Evolutionary conservation across 345 rosid species (phyloP), one percentile per base, ranked within the genome.

Genomic region (Ceriops tagal): DNA sequence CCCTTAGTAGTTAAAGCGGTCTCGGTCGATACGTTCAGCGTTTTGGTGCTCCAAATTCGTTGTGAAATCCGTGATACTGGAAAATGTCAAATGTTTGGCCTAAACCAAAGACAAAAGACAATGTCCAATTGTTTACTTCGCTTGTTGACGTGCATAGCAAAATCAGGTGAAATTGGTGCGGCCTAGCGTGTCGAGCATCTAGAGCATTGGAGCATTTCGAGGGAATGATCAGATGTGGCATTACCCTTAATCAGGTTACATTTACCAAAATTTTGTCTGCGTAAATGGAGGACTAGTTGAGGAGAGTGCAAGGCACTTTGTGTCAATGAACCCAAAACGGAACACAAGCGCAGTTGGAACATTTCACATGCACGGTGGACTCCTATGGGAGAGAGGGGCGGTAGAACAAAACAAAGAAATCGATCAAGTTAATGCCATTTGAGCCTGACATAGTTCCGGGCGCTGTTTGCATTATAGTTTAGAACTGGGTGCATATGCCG

Each of bases 361-460:
- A 88, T 81, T 88, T 81, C 64, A 85, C 86, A 37, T 86, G 89
- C 74, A 88, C 79, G 87, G 83, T 86, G 57, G 85, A 88, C 71
- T 67, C 79, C 7, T 81, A 83, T 53, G 84, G 85, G 37, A 77
- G 82, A 61, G 82, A 86, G 22, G 85, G 85, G 62, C 63, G 72
- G 51, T 77, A 79, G 21, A 81, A 77, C 66, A 83, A 83, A 78
- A 85, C 85, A 69, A 84, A 82, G 77, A 74, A 70, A 55, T n/a
- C 82, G 65, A 81, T 83, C 19, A 79, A 75, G 68, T 73, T 57
- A 55, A 84, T 83, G 89, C 77, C 85, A 27, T 81, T 70, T 61
- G 81, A 79, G 76, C 79, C 83, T 4, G 83, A 84, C 61, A 69
- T 65, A 27, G 81, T 84, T 51, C 71, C 84, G 88, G 88, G 86